phyloP scores from a whole-genome alignment of 306 rosid genomes.

The Psophocarpus tetragonolobus region DNA sequence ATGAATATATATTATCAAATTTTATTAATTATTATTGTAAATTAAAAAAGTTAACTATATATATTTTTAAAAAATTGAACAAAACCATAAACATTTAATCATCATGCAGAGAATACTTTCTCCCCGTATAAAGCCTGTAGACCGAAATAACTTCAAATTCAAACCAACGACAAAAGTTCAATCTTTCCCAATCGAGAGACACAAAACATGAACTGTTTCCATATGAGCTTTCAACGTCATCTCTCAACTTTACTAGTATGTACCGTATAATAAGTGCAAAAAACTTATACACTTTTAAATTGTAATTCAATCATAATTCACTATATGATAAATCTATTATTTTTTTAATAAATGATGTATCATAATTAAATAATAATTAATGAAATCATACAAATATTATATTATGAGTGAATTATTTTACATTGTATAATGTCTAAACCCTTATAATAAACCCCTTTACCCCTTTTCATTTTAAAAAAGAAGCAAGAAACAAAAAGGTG shows the following conservation, averaged over 20 bases:
- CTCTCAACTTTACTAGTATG: slow-evolving; percentile 3
- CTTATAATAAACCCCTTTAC: neutral
- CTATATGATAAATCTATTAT: too few species aligned
- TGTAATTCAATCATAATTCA: too few species aligned
- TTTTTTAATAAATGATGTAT: too few species aligned
- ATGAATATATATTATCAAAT: too few species aligned
- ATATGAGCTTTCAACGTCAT: slow-evolving; percentile 19
- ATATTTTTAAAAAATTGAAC: neutral
- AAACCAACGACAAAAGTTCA: neutral
- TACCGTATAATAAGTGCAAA: neutral
- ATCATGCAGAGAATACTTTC: neutral
- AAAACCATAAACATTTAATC: neutral
- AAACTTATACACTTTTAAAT: too few species aligned
- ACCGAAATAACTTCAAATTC: neutral
- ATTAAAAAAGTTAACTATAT: neutral
- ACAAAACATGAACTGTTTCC: neutral
- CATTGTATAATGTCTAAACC: too few species aligned
- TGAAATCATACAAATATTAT: too few species aligned
- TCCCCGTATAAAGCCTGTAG: neutral
- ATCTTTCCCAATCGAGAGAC: neutral
- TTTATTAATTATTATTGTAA: too few species aligned
- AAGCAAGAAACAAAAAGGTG: neutral
- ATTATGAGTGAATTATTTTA: too few species aligned
- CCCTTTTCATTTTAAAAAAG: neutral
- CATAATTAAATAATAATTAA: too few species aligned